Conservation (phyloP, 768 basidiomycete species). For the Tylopilus sp. region DNA sequence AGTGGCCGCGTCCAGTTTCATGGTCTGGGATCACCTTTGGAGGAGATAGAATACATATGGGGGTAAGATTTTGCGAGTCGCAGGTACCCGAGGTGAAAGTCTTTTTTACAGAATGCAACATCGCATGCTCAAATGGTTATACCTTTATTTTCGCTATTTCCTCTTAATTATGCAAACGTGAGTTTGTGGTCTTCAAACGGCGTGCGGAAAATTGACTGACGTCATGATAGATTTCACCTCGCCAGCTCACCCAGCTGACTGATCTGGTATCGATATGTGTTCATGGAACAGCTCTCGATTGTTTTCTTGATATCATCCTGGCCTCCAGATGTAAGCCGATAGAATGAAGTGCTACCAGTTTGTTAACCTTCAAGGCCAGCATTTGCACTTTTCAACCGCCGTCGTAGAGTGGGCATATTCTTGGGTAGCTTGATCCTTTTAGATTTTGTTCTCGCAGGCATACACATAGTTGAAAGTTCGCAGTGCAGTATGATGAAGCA, state of each 20-base stretch:
- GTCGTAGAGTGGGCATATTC: conserved; percentile 18
- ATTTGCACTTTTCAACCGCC: neutral
- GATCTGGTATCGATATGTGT: conserved; percentile 9
- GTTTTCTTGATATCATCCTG: conserved; percentile 23
- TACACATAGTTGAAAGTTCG: conserved; percentile 21
- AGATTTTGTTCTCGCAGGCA: conserved; percentile 14
- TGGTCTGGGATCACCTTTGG: conserved; percentile 27
- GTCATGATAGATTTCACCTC: conserved; percentile 8
- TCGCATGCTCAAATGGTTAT: conserved; percentile 11
- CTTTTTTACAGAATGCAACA: conserved; percentile 10
- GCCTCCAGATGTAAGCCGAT: conserved; percentile 19
- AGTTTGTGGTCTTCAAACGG: neutral
- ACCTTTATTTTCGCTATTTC: conserved; percentile 20
- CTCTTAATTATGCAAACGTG: conserved; percentile 10
- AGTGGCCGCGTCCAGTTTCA: conserved; percentile 27
- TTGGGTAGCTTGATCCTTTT: conserved; percentile 10
- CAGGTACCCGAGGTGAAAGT: neutral
- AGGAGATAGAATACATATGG: conserved; percentile 32
- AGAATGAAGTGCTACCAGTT: no score
- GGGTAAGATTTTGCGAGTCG: conserved; percentile 15
- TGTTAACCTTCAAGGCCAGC: no score
- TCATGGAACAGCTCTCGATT: conserved; percentile 6
- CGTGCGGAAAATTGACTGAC: neutral
- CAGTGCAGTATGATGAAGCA: conserved; percentile 8
- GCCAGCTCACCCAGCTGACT: conserved; percentile 1